Evolutionary conservation across 345 rosid species (phyloP).

Genomic region (Citrus australasica): DNA sequence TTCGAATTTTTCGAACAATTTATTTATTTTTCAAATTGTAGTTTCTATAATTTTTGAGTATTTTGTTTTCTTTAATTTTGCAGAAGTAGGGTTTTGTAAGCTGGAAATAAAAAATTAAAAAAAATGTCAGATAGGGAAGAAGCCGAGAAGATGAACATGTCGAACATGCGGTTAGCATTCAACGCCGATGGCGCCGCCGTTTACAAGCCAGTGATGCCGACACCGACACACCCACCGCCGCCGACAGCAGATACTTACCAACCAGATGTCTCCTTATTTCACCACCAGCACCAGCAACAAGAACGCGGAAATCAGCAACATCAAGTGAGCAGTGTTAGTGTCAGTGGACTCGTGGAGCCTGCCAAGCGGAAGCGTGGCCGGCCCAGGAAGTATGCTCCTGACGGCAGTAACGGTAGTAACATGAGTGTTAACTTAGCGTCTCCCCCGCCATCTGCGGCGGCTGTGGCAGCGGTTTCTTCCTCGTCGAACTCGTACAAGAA

Average conservation of each 20-base stretch:
- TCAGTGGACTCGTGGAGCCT: conserved; percentile 1
- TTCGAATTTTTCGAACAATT: neutral
- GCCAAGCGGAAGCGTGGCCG: conserved; percentile 22
- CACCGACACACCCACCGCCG: neutral
- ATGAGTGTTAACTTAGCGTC: conserved; percentile 15
- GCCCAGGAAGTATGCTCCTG: conserved; percentile 11
- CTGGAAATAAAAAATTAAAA: neutral
- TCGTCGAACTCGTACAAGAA: conserved; percentile 24
- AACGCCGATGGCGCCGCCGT: conserved; percentile 8
- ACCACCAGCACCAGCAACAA: neutral
- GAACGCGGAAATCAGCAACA: conserved; percentile 2
- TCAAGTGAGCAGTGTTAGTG: neutral
- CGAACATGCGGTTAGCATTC: conserved; percentile 18
- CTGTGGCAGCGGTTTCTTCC: conserved; percentile 8
- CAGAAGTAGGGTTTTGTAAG: conserved; percentile 12
- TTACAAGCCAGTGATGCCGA: conserved; percentile 19
- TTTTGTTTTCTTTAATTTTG: neutral
- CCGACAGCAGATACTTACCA: neutral
- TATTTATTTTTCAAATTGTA: neutral
- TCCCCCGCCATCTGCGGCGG: conserved; percentile 5
- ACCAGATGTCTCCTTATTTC: neutral
- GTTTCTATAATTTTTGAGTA: neutral
- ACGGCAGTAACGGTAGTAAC: neutral
- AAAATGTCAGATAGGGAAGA: conserved; percentile 12
- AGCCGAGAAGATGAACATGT: conserved; percentile 1